Percentiles rank a stretch among this genome's conserved stretches.
These are phyloP conservation scores for Cystofilobasidium macerans DNA, from an alignment of 768 basidiomycete species.

Conservation along the genomic window DNA sequence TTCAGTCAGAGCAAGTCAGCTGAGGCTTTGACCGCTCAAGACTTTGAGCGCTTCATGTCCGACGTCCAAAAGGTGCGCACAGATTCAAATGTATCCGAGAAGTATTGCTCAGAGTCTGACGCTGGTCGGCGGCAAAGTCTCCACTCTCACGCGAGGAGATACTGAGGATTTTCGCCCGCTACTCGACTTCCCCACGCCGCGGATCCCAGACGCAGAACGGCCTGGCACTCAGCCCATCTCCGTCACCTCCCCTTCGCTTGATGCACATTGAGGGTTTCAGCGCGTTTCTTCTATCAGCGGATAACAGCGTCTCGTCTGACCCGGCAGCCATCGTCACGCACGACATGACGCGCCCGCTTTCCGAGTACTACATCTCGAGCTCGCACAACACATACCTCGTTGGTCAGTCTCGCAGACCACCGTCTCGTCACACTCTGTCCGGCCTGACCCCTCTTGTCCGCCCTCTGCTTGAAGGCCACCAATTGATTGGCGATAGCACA, in stretches of 20 bases:
- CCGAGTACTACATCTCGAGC: slow-evolving; percentile 77
- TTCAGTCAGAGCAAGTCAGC: slow-evolving; percentile 14
- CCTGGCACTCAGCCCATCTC: not conserved
- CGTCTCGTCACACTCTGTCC: no score
- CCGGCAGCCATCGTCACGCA: slow-evolving; percentile 52
- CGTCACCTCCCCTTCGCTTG: not conserved
- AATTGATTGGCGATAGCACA: slow-evolving; percentile 66
- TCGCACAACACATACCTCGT: slow-evolving; percentile 59
- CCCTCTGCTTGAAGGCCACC: no score
- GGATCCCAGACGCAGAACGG: not conserved
- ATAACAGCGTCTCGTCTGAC: slow-evolving; percentile 55
- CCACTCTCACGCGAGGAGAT: slow-evolving; percentile 8
- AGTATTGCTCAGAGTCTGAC: no score
- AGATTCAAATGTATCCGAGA: not conserved
- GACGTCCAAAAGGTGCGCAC: slow-evolving; percentile 45
- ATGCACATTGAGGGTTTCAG: slow-evolving; percentile 58
- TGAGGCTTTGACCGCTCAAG: slow-evolving; percentile 35
- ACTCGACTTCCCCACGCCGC: slow-evolving; percentile 6
- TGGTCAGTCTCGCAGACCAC: no score
- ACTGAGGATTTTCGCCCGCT: slow-evolving; percentile 5
- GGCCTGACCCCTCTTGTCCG: no score
- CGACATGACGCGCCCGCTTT: slow-evolving; percentile 78
- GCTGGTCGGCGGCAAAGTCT: slow-evolving; percentile 13
- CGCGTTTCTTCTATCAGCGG: slow-evolving; percentile 65
- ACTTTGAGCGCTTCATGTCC: slow-evolving; percentile 49